phyloP scores from a whole-genome alignment of 768 basidiomycete species.

The Trichaptum fuscoviolaceum region DNA sequence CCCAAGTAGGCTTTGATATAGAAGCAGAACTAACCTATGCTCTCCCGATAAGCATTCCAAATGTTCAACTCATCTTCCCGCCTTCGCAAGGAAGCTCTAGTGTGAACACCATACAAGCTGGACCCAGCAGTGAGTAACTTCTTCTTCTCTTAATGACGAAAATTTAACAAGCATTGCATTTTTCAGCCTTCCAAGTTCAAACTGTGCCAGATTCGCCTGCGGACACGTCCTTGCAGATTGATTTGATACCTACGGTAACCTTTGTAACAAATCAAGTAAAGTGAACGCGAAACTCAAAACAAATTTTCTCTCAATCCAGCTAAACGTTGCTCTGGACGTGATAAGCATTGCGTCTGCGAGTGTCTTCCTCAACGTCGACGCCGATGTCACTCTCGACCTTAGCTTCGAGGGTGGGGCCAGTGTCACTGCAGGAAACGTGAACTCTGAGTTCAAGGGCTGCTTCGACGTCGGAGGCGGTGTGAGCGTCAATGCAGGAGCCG shows the following conservation, averaged over 20 bases:
- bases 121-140: constrained; percentile 36
- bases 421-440: neutral
- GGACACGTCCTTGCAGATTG: constrained; percentile 37
- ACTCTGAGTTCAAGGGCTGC: constrained; percentile 14
- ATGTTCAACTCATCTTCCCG: constrained; percentile 41
- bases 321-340: constrained; percentile 40
- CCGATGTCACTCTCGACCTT: neutral
- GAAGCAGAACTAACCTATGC: constrained; percentile 37
- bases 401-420: neutral
- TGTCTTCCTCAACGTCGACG: constrained; percentile 31
- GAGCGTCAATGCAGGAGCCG: constrained; percentile 17
- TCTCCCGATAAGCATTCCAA: constrained; percentile 37
- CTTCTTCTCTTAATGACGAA: neutral
- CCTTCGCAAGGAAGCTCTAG: constrained; percentile 22
- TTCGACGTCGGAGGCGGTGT: constrained; percentile 19
- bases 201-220: constrained; percentile 34
- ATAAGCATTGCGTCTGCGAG: constrained; percentile 31
- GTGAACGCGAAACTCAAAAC: constrained; percentile 3
- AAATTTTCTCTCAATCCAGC: constrained; percentile 5
- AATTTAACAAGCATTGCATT: neutral
- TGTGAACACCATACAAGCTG: constrained; percentile 28
- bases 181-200: constrained; percentile 34
- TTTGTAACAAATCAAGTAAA: neutral
- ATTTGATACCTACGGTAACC: constrained; percentile 39
- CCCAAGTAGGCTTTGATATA: constrained; percentile 30